Evolutionary conservation across 495 filamentous ascomycete genomes (phyloP).

Genomic region (Penicillium parvum): DNA sequence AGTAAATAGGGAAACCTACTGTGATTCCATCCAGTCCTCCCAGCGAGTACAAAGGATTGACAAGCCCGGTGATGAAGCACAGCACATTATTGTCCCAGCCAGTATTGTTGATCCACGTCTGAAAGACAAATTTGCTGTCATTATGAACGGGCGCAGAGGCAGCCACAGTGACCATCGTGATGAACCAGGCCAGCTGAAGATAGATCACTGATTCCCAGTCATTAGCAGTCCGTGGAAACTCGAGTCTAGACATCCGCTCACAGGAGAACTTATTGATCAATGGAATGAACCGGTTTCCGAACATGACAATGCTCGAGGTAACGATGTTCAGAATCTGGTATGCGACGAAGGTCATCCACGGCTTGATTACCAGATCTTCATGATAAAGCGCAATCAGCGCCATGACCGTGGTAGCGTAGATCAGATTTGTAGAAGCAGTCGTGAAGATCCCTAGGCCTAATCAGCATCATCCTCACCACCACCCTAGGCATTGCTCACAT

Average conservation of each 20-base stretch:
- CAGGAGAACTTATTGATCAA: conserved; percentile 36
- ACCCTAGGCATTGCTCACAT: conserved; percentile 16
- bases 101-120: conserved; percentile 59
- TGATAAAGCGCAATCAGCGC: conserved; percentile 34
- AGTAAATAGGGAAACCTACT: conserved; percentile 29
- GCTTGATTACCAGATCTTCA: conserved; percentile 29
- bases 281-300: conserved; percentile 35
- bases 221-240: background rate
- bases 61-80: conserved; percentile 69
- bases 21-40: conserved; percentile 60
- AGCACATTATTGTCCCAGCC: conserved; percentile 65
- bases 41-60: conserved; percentile 75
- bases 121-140: conserved; percentile 58
- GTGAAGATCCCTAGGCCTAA: conserved; percentile 34
- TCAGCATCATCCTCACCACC: background rate
- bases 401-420: conserved; percentile 34
- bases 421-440: conserved; percentile 38
- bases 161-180: conserved; percentile 67
- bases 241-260: conserved; percentile 3
- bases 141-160: conserved; percentile 51
- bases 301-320: conserved; percentile 30
- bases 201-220: conserved; percentile 45
- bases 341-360: conserved; percentile 37
- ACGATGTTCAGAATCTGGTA: conserved; percentile 33
- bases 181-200: conserved; percentile 57